A percentile compares a stretch with the other conserved stretches of the same genome.
These are phyloP conservation scores for Linnemannia schmuckeri DNA, from an alignment of 192 early-diverging fungal species.

Conservation along the genomic window DNA sequence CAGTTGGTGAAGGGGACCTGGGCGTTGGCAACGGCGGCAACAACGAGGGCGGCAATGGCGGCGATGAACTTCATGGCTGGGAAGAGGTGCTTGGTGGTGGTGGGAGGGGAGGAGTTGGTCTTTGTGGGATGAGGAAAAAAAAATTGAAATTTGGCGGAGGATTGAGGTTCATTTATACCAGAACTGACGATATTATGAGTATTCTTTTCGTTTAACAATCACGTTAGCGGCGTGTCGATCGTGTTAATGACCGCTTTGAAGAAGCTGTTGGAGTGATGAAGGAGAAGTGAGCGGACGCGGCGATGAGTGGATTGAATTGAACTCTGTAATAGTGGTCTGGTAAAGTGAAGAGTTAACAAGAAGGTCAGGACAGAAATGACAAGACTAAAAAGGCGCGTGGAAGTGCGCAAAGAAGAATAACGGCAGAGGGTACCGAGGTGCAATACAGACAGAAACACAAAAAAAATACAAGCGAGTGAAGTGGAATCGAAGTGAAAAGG, in stretches of 20 bases:
- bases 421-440: background rate
- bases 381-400: background rate
- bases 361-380: background rate
- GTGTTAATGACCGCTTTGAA: background rate
- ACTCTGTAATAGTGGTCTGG: background rate
- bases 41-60: constrained; percentile 60
- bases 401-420: background rate
- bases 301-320: background rate
- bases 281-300: background rate
- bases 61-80: constrained; percentile 61
- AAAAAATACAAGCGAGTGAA: background rate
- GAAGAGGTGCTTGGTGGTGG: background rate
- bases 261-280: background rate
- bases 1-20: constrained; percentile 59
- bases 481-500: too few species aligned
- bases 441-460: background rate
- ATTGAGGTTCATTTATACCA: constrained; percentile 14
- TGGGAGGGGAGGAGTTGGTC: background rate
- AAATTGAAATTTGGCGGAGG: background rate
- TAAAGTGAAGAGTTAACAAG: background rate
- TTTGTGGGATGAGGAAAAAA: constrained; percentile 19
- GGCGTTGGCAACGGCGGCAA: constrained; percentile 55
- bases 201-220: background rate
- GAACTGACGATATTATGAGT: background rate
- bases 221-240: background rate